Base-by-base conservation (phyloP, 2,329 filamentous ascomycete species). In the Sarocladiaceae sp. region DNA sequence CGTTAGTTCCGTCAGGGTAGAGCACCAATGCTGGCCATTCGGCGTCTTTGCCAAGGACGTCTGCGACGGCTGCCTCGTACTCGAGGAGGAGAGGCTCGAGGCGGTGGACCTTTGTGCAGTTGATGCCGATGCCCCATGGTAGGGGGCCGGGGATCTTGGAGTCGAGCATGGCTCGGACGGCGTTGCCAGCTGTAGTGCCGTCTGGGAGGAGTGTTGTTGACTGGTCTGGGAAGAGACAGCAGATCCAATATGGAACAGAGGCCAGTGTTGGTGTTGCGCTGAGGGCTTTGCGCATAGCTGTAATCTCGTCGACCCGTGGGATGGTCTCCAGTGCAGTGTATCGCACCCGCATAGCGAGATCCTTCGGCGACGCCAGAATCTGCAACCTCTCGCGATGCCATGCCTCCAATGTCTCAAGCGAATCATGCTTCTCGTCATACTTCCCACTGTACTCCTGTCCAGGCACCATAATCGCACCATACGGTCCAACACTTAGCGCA, bases 1-100 rank as follows among this genome's bases (percentile, higher is more conserved):
- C 83, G 44, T 82, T 83, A 1, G 85, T 87, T 0, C 84, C 84
- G 62, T 88, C 85, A 0, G 85, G 85, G 62, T 87, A 88, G 17
- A 88, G 59, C 4, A 88, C 77, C 51, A 88, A 64, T 18, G 71
- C 73, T 1, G 83, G 83, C 69, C 73, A 76, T 5, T 62, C 59
- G 1, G 74, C 50, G 13, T 65, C 58, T 0, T 70, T 68, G 3
- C 63, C 57, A 3, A 60, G 50, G 2, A 73, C 52, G 57, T 80
- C 50, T n/a, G 53, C 56, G 15, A 83, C 62, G 8, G 70, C 73
- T 3, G 66, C 70, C 58, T 86, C 80, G 49, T 80, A 85, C 47
- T 76, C 70, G 17, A 64, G 66, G 17, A 89, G 66, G 15, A 87
- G 66, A 0, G 66, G 61, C 2, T 77, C 75, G 26, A 89, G 70